Evolutionary conservation across 2,329 filamentous ascomycete species (phyloP).

Genomic region (Fusarium guadeloupense): DNA sequence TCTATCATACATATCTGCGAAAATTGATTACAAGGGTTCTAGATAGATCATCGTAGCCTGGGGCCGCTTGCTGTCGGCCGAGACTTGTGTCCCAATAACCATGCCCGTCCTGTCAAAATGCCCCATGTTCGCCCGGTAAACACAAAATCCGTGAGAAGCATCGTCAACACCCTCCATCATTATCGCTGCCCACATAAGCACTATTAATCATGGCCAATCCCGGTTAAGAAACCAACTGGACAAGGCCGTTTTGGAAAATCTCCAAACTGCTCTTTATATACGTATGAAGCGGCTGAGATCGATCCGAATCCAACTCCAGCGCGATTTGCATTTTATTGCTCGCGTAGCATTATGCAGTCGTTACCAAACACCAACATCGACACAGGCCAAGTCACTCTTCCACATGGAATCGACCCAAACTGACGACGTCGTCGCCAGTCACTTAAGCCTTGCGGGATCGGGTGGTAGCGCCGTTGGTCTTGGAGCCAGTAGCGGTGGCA

Average conservation of each 20-base stretch:
- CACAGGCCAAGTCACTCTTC: not conserved
- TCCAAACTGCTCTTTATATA: conserved; percentile 42
- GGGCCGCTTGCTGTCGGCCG: conserved; percentile 35
- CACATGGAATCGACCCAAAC: not conserved
- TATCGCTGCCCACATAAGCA: conserved; percentile 43
- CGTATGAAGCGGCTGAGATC: conserved; percentile 33
- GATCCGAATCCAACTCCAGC: conserved; percentile 33
- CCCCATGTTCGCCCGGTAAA: conserved; percentile 44
- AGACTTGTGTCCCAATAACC: conserved; percentile 44
- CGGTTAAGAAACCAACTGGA: conserved; percentile 26
- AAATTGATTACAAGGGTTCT: conserved; percentile 46
- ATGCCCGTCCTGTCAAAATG: conserved; percentile 43
- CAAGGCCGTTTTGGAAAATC: conserved; percentile 34
- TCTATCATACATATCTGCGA: conserved; percentile 46
- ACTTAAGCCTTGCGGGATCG: conserved; percentile 73
- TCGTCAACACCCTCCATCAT: conserved; percentile 45
- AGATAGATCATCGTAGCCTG: conserved; percentile 44
- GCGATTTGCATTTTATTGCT: conserved; percentile 16
- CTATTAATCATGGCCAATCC: conserved; percentile 37
- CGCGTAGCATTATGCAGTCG: conserved; percentile 16
- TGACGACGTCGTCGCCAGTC: not conserved
- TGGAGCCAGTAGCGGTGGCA: conserved; percentile 63
- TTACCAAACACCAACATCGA: conserved; percentile 7
- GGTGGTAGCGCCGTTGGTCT: conserved; percentile 68
- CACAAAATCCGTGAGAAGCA: conserved; percentile 43